Conservation (phyloP, 768 basidiomycete genomes). For the Kondoa subrosea region DNA sequence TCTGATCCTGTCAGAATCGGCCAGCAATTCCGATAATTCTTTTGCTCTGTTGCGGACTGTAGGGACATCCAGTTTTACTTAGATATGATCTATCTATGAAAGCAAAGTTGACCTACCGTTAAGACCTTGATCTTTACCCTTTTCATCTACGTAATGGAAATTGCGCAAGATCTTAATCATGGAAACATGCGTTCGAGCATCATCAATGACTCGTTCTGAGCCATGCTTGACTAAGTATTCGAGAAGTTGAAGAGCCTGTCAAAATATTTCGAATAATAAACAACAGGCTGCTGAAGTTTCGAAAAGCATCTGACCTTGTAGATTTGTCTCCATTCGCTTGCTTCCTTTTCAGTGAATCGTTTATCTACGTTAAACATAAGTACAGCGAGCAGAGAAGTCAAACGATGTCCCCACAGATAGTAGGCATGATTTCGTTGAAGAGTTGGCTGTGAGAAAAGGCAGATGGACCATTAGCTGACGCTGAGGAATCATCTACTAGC, state of each 20-base stretch:
- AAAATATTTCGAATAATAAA: constrained; percentile 4
- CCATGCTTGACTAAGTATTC: constrained; percentile 96
- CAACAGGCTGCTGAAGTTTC: background rate
- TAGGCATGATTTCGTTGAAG: constrained; percentile 99
- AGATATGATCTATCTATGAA: constrained; percentile 13
- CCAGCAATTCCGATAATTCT: constrained; percentile 78
- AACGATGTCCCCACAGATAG: constrained; percentile 51
- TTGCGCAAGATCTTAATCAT: constrained; percentile 94
- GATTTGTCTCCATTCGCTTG: constrained; percentile 93
- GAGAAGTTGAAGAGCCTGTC: constrained; percentile 69
- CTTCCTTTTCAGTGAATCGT: constrained; percentile 94
- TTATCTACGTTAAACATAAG: background rate
- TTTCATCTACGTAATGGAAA: constrained; percentile 97
- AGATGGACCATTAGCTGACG: background rate
- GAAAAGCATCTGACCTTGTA: constrained; percentile 72
- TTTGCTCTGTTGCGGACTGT: constrained; percentile 84
- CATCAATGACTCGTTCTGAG: constrained; percentile 92
- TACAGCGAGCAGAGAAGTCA: constrained; percentile 22
- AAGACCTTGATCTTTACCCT: constrained; percentile 93
- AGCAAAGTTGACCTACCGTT: constrained; percentile 50
- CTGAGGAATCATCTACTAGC: background rate
- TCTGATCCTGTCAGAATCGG: constrained; percentile 80
- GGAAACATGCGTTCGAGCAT: constrained; percentile 81
- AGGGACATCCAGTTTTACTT: background rate
- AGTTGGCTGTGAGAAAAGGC: constrained; percentile 48